Evolutionary conservation across 768 basidiomycete genomes (phyloP).

Genomic region (Pleurotus citrinopileatus): DNA sequence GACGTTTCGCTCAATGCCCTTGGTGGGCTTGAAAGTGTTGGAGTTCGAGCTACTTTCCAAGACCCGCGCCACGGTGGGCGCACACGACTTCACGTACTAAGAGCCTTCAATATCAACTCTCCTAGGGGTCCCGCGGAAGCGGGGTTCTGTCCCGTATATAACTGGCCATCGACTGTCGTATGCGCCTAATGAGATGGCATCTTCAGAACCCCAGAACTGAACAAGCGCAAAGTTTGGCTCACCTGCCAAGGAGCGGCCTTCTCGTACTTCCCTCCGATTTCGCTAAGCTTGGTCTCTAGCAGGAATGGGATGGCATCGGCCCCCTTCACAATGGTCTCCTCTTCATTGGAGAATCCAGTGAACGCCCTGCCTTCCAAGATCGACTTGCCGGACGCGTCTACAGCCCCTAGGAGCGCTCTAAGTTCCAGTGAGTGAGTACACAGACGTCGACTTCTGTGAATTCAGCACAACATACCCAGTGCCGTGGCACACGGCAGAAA

Average conservation of each 20-base stretch:
- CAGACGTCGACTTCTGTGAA: not conserved
- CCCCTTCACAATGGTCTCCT: constrained; percentile 50
- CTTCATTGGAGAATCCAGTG: constrained; percentile 72
- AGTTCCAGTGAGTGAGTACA: not conserved
- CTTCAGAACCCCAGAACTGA: not conserved
- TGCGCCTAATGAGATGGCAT: constrained; percentile 31
- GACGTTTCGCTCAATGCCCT: no score
- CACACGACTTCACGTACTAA: constrained; percentile 25
- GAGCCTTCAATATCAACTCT: constrained; percentile 51
- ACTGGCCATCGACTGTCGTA: constrained; percentile 54
- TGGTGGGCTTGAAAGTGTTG: no score
- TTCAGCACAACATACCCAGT: constrained; percentile 47
- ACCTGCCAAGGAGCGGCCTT: constrained; percentile 58
- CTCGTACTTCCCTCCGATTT: constrained; percentile 64
- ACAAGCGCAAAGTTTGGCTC: constrained; percentile 27
- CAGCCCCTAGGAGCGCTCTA: constrained; percentile 58
- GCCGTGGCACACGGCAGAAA: constrained; percentile 79
- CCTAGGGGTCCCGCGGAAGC: constrained; percentile 57
- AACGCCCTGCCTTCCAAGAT: constrained; percentile 57
- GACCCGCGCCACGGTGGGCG: no score
- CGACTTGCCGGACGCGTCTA: constrained; percentile 54
- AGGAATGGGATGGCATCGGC: constrained; percentile 68
- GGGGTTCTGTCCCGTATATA: constrained; percentile 77
- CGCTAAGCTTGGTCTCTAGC: constrained; percentile 61
- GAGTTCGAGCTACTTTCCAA: no score